phyloP scores from a whole-genome alignment of 2,329 filamentous ascomycete genomes.

The Aquanectria penicillioides region DNA sequence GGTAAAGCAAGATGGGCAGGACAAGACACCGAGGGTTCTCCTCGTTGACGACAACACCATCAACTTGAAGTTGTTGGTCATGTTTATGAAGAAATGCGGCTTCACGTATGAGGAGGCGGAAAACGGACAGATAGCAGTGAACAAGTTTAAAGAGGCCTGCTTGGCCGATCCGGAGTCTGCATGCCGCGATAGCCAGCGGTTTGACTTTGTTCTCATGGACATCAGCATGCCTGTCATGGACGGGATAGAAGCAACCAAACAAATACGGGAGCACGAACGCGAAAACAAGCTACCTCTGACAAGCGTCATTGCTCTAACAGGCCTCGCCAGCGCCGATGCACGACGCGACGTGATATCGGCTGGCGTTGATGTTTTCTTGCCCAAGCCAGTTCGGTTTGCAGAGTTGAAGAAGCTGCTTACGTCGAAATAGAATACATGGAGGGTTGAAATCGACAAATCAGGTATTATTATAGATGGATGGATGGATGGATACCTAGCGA shows the following conservation, averaged over 20 bases:
- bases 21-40: conserved; percentile 40
- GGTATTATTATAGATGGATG: background rate
- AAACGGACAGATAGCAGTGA: conserved; percentile 59
- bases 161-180: conserved; percentile 1
- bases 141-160: conserved; percentile 49
- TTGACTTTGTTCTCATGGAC: conserved; percentile 56
- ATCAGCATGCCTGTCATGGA: conserved; percentile 67
- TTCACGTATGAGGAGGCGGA: conserved; percentile 53
- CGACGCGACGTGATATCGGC: conserved; percentile 59
- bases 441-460: no score
- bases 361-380: conserved; percentile 61
- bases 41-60: conserved; percentile 56
- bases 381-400: conserved; percentile 59
- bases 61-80: conserved; percentile 54
- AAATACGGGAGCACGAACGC: conserved; percentile 59
- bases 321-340: conserved; percentile 59
- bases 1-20: background rate
- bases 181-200: conserved; percentile 27
- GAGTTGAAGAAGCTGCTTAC: conserved; percentile 52
- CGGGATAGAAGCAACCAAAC: conserved; percentile 58
- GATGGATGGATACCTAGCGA: no score
- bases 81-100: conserved; percentile 54
- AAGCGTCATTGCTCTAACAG: conserved; percentile 63
- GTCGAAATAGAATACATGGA: background rate
- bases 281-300: conserved; percentile 52